These are phyloP conservation scores for Elaeis guineensis DNA, from an alignment of 176 grass and related monocot genomes.

Conservation along the genomic window DNA sequence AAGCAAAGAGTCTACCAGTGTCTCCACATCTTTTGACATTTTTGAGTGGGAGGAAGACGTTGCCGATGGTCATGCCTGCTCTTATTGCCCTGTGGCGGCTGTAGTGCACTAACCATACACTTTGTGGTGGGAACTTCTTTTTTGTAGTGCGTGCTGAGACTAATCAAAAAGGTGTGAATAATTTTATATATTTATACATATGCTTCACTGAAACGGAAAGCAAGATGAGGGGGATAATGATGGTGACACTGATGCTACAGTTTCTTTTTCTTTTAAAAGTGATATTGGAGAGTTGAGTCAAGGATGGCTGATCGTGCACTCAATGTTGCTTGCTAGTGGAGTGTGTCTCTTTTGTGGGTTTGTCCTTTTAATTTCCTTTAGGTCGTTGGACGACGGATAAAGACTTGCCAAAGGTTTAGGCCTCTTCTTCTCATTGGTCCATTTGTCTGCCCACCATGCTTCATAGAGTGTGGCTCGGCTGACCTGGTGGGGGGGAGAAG, in stretches of 20 bases:
- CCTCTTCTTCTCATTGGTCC: no score
- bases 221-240: constrained; percentile 55
- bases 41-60: constrained; percentile 42
- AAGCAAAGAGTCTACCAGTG: constrained; percentile 56
- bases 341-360: constrained; percentile 36
- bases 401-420: no score
- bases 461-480: no score
- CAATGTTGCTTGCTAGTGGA: constrained; percentile 33
- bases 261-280: constrained; percentile 19
- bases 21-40: constrained; percentile 34
- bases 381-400: no score
- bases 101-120: constrained; percentile 80
- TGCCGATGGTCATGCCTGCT: constrained; percentile 30
- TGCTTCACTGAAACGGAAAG: constrained; percentile 60
- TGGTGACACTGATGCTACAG: constrained; percentile 30
- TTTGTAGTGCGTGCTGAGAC: constrained; percentile 59
- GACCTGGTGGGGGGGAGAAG: no score
- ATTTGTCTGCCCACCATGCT: no score
- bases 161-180: constrained; percentile 61
- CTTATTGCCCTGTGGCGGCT: constrained; percentile 44
- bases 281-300: constrained; percentile 2
- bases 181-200: constrained; percentile 44
- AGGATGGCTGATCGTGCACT: neutral
- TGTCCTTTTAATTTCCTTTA: constrained; percentile 22
- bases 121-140: constrained; percentile 64